Percentiles rank a stretch among this genome's conserved stretches.
Evolutionary conservation across 2,329 filamentous ascomycete species (phyloP).

Genomic region (Colletotrichum liriopes): DNA sequence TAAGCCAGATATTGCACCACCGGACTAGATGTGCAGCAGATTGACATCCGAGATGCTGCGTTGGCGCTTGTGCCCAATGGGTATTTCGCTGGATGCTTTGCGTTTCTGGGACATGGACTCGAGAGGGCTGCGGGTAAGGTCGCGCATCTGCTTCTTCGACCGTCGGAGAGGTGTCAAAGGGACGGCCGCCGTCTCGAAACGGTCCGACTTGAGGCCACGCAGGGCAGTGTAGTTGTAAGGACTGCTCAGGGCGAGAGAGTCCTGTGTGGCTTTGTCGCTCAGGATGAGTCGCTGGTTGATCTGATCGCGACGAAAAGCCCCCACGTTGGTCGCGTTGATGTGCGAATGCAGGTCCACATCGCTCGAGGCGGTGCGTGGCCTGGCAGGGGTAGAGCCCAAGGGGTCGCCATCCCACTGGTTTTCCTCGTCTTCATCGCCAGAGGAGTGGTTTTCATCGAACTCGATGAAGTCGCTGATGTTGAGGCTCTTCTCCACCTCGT

Average conservation of each 20-base stretch:
- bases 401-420: constrained; percentile 64
- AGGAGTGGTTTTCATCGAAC: constrained; percentile 72
- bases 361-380: constrained; percentile 64
- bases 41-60: constrained; percentile 73
- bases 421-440: constrained; percentile 72
- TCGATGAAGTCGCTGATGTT: constrained; percentile 82
- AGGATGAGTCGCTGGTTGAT: constrained; percentile 74
- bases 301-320: constrained; percentile 82
- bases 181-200: constrained; percentile 75
- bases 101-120: constrained; percentile 67
- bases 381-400: constrained; percentile 66
- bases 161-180: constrained; percentile 79
- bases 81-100: constrained; percentile 65
- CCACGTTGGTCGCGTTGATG: constrained; percentile 77
- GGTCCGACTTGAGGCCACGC: constrained; percentile 75
- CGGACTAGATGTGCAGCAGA: constrained; percentile 59
- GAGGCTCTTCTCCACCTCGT: constrained; percentile 75
- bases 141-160: constrained; percentile 64
- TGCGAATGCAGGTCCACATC: constrained; percentile 70
- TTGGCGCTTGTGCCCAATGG: constrained; percentile 68
- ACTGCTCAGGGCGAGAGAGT: constrained; percentile 75
- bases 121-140: constrained; percentile 65
- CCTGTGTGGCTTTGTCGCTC: constrained; percentile 73
- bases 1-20: constrained; percentile 30
- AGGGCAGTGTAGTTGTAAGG: constrained; percentile 74